These are phyloP conservation scores for Pythium pyrilobum DNA, from an alignment of 352 stramenopile genomes.

Conservation along the genomic window DNA sequence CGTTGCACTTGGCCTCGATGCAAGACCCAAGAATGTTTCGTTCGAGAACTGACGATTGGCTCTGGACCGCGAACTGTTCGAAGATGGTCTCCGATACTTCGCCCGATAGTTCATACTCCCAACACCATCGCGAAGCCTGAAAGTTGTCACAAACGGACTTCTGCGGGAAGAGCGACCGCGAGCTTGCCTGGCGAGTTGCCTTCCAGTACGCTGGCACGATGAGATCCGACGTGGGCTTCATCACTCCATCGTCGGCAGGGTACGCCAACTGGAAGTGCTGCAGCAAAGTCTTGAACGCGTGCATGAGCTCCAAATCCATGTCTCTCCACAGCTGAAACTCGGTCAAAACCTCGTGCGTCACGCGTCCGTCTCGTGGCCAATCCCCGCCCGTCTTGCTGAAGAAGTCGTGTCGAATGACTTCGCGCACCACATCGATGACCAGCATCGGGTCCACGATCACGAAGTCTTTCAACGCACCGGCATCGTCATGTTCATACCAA, in stretches of 20 bases:
- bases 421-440: conserved; percentile 19
- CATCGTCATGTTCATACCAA: conserved; percentile 11
- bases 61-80: conserved; percentile 23
- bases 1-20: conserved; percentile 3
- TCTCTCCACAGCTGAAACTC: conserved; percentile 9
- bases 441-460: conserved; percentile 19
- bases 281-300: conserved; percentile 26
- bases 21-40: background rate
- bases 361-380: background rate
- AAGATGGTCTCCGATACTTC: conserved; percentile 18
- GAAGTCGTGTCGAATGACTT: conserved; percentile 15
- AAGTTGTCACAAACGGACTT: too few species aligned
- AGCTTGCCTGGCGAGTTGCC: background rate
- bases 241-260: conserved; percentile 5
- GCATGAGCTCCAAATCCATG: conserved; percentile 12
- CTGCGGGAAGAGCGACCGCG: too few species aligned
- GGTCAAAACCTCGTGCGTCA: conserved; percentile 1
- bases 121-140: conserved; percentile 4
- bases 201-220: conserved; percentile 8
- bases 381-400: too few species aligned
- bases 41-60: conserved; percentile 8
- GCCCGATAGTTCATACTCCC: conserved; percentile 20
- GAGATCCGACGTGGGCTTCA: conserved; percentile 11
- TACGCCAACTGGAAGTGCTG: conserved; percentile 20
- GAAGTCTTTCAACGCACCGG: conserved; percentile 1